A percentile compares a stretch with the other conserved stretches of the same genome.
Conservation (phyloP, 2,329 filamentous ascomycete genomes). For the Phialophora chinensis region DNA sequence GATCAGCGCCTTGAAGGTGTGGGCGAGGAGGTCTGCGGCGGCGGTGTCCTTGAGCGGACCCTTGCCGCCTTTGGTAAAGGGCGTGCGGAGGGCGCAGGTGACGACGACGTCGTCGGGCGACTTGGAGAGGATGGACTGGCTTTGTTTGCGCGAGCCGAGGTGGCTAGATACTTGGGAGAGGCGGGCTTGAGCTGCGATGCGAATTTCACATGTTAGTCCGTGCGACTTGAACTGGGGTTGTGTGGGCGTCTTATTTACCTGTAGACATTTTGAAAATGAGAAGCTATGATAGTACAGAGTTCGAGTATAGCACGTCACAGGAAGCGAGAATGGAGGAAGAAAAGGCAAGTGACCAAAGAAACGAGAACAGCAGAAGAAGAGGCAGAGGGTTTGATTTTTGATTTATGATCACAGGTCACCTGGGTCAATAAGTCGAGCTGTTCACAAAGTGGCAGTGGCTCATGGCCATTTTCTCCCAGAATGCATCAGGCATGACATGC, state of each 20-base stretch:
- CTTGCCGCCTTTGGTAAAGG: slow-evolving; percentile 91
- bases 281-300: not conserved
- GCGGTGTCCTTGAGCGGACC: slow-evolving; percentile 95
- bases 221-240: not conserved
- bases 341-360: not conserved
- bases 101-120: slow-evolving; percentile 78
- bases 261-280: not conserved
- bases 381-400: slow-evolving; percentile 7
- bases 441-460: not conserved
- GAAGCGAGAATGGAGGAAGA: not conserved
- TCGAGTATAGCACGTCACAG: not conserved
- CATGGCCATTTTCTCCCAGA: slow-evolving; percentile 7
- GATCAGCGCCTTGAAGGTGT: slow-evolving; percentile 80
- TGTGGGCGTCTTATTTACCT: not conserved
- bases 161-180: slow-evolving; percentile 65
- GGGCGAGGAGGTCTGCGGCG: slow-evolving; percentile 82
- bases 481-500: slow-evolving; percentile 1
- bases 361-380: not conserved
- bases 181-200: slow-evolving; percentile 59
- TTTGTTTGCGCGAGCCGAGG: slow-evolving; percentile 45
- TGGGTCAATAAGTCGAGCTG: not conserved
- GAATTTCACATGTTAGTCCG: slow-evolving; percentile 39
- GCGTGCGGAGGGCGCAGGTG: slow-evolving; percentile 86
- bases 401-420: slow-evolving; percentile 20
- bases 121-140: slow-evolving; percentile 54